Base-by-base conservation (phyloP, 495 filamentous ascomycete genomes). In the Trichoderma virens region DNA sequence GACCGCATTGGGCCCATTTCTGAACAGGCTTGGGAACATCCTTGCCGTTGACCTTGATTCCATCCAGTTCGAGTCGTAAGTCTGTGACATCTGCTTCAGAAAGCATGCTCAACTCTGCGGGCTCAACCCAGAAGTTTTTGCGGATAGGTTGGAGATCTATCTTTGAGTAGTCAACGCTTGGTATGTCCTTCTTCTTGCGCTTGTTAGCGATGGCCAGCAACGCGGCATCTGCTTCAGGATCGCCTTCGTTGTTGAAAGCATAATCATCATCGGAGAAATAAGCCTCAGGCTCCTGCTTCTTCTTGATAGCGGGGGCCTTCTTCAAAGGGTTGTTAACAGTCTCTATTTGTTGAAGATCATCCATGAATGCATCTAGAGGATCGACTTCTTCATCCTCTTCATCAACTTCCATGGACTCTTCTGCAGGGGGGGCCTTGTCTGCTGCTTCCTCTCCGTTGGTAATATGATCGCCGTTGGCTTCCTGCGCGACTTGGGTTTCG, bases 161-260 rank as follows among this genome's bases (percentile, higher is more conserved):
- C 73, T 96, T 97, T 45, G 80, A 77, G 74, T 97, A 95, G 73
- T 98, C 86, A 41, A 96, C 82, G 0, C 79, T 80, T 7, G 93
- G 93, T 14, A 98, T 87, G 66, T 99, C 94, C 73, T 97, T 96
- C 80, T 96, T 98, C 82, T 97, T 98, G 72, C 90, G 90, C 71
- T 96, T 97, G 54, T 83, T 90, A 18, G 91, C 87, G 77, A 95
- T 88, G 41, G 91, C 89, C 28, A 97, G 82, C 68, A 97, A 90
- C 9, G 23, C 28, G 8, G 78, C 73, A 70, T 93, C 87, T 62
- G 95, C 89, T 23, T 91, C 85, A 69, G 90, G 87, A 38, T 84
- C 80, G 47, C 89, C 89, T 18, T 91, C 81, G 2, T 90, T 86
- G 28, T 88, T 86, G 64, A 90, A 82, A 62, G 89, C 86, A 34